Base-by-base conservation (phyloP, 2,329 filamentous ascomycete genomes). In the Nannizziopsis barbatae region DNA sequence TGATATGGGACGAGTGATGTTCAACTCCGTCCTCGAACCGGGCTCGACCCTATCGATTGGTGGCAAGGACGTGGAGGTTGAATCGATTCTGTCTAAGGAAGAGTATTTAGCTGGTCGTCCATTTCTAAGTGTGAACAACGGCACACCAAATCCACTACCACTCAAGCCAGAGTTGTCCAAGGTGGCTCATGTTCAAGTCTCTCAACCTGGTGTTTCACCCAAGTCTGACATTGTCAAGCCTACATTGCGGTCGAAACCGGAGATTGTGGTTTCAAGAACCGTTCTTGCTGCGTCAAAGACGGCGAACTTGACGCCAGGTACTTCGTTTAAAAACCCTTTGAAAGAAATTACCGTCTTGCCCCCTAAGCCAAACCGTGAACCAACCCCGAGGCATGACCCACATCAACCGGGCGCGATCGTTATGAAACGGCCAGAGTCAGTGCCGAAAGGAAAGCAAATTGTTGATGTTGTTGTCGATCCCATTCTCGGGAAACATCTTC, bases 381-480 rank as follows among this genome's bases (percentile, higher is more conserved):
- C 80, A 2, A 70, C 71, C 18, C 78, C 83, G n/a, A 76, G 81
- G 27, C 80, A 86, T 63, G 77, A 84, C 57, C 79, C 80, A 0
- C 70, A 66, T 30, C 71, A 71, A 2, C 68, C 73, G 5, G 75
- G 75, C 38, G 80, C 82, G 1, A 62, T 86, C 22, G 73, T 86
- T 4, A 85, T 86, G 81, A 79, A 75, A 58, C 69, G 79, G 27
- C 80, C 79, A 1, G 66, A 60, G 17, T 62, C 65, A 10, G 71
- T 71, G 41, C 76, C 78, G 0, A 74, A 73, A 50, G 81, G 79
- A 1, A 83, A 80, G 58, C 75, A 78, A 45, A 70, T 84, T 42
- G 81, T 86, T 1, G 83, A 86, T 62, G 82, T 86, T 1, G 82
- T 86, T 0, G 72, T 86, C 2, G 83, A 86, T 61, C 83, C 83